These are phyloP conservation scores for Dillenia suffruticosa DNA, from an alignment of 164 flowering plant species.

Conservation along the genomic window DNA sequence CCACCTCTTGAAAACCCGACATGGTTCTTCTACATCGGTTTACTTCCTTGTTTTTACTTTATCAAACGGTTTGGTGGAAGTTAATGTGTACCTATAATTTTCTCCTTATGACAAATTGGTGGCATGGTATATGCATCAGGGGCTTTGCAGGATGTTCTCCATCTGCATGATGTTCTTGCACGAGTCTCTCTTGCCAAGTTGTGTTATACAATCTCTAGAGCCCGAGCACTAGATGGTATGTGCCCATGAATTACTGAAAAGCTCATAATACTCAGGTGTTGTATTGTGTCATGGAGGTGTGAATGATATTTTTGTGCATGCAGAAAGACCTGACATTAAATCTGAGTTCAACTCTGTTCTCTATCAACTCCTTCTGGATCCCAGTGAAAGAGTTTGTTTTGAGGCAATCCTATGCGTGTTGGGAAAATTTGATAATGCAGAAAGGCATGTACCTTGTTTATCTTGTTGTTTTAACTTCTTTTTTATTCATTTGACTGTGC, in stretches of 20 bases:
- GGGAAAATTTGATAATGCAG: slow-evolving; percentile 82
- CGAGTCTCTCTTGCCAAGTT: slow-evolving; percentile 92
- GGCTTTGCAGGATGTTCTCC: slow-evolving; percentile 92
- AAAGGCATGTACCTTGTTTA: slow-evolving; percentile 44
- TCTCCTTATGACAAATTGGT: too few species aligned
- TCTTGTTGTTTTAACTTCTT: neutral
- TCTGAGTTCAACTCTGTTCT: slow-evolving; percentile 88
- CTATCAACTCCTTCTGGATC: slow-evolving; percentile 95
- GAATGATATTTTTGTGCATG: slow-evolving; percentile 9
- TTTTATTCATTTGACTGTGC: neutral
- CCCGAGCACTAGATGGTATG: slow-evolving; percentile 91
- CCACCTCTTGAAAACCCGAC: too few species aligned
- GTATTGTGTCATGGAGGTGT: neutral
- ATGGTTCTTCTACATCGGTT: too few species aligned
- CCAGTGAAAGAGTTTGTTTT: slow-evolving; percentile 98
- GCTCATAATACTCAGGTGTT: too few species aligned
- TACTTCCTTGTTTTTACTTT: too few species aligned
- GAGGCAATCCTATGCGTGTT: slow-evolving; percentile 91
- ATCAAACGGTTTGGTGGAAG: too few species aligned
- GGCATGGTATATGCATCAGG: slow-evolving; percentile 44
- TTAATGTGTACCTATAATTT: too few species aligned
- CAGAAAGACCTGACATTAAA: slow-evolving; percentile 94
- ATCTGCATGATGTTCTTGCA: slow-evolving; percentile 97
- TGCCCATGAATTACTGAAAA: neutral
- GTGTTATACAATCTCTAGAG: slow-evolving; percentile 83